These are phyloP conservation scores for Candida ovalis DNA, from an alignment of 805 yeast genomes.

Conservation along the genomic window DNA sequence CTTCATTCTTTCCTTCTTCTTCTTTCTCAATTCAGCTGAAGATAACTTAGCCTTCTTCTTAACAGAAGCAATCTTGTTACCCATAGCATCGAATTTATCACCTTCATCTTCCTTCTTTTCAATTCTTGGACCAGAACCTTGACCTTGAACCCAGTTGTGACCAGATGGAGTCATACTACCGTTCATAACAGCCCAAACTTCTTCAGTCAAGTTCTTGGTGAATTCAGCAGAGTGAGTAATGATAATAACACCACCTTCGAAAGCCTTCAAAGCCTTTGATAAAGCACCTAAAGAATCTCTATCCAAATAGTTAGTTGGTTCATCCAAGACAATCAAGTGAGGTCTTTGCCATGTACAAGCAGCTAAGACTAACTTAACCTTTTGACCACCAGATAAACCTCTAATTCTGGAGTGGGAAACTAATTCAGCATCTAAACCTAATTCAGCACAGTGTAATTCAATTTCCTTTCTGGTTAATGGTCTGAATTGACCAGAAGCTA, in stretches of 20 bases:
- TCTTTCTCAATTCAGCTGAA: conserved; percentile 99
- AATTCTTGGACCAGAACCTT: conserved; percentile 99
- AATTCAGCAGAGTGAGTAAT: conserved; percentile 99
- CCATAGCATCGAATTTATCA: conserved; percentile 99
- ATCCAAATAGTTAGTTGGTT: conserved; percentile 99
- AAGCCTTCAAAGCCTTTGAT: conserved; percentile 96
- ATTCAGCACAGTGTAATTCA: conserved; percentile 97
- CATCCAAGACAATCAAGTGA: conserved; percentile 98
- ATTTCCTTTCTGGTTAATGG: conserved; percentile 99
- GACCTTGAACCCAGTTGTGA: conserved; percentile 99
- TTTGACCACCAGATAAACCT: conserved; percentile 99
- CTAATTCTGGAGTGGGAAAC: conserved; percentile 99
- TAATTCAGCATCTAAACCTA: conserved; percentile 98
- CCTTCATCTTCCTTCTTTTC: conserved; percentile 94
- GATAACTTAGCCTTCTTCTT: conserved; percentile 98
- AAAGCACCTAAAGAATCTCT: conserved; percentile 99
- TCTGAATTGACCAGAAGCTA: conserved; percentile 99
- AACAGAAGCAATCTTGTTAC: conserved; percentile 96
- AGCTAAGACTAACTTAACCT: conserved; percentile 98
- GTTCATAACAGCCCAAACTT: conserved; percentile 99
- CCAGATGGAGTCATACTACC: conserved; percentile 99
- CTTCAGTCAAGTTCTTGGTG: conserved; percentile 99
- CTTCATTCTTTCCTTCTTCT: conserved; percentile 99
- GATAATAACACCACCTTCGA: conserved; percentile 99
- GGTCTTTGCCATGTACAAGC: conserved; percentile 99